Base-by-base conservation (phyloP, 352 stramenopile species). In the Phytophthora cactorum region DNA sequence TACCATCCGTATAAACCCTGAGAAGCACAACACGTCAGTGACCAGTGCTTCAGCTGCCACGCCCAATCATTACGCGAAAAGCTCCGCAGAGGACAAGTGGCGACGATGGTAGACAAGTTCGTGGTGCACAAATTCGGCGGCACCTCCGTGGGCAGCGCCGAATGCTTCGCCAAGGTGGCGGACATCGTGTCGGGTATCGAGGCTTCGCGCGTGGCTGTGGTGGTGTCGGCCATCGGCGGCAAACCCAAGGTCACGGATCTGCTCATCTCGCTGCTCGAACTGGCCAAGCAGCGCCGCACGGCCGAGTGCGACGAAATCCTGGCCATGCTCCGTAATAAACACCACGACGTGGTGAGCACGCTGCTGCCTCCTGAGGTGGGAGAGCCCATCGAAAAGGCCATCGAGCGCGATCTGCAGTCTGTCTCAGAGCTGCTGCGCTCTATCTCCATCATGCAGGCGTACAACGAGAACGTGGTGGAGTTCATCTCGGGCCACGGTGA, bases 81-180 rank as follows among this genome's bases (percentile, higher is more conserved):
- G 57, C 52, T 54, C 32, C 34, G 28, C 36, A 12, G 27, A 38
- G 49, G 15, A 49, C 52, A 73, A 68, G 59, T 59, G 59, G 38
- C 45, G 17, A 51, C 51, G 27, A 81, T 81, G 73, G 66, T 62
- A 58, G 70, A 76, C 66, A 81, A 91, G 68, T 96, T 93, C 43
- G 92, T 98, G 34, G 93, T 98, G 32, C 97, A 99, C 82, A 99
- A 99, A 74, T 99, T 99, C 78, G 97, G 97, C 59, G 97, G 97
- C 43, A 98, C 90, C 50, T 98, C 90, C 45, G 82, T 99, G 27
- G 96, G 96, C 51, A 97, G 96, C 72, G 84, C 93, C 50, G 86
- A 95, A 52, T 94, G 95, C 62, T 97, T 99, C 64, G 88, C 83
- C 51, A 83, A 90, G 39, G 88, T 96, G 25, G 69, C 70, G n/a